Percentiles rank a stretch among this genome's conserved stretches.
Evolutionary conservation across 2,329 filamentous ascomycete genomes (phyloP).

Genomic region (Phyllachora maydis): DNA sequence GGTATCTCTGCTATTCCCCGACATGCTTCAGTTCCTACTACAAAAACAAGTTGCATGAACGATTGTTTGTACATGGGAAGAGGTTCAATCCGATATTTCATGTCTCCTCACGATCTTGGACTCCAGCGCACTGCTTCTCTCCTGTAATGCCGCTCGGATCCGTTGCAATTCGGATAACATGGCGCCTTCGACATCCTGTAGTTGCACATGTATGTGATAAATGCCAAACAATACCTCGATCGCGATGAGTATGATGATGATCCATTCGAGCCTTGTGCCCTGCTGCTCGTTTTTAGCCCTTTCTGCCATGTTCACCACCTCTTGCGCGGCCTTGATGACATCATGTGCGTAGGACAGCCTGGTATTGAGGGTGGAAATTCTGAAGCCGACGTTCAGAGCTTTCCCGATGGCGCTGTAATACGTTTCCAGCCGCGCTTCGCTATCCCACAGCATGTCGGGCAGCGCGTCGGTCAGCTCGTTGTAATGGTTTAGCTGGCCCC

Average conservation of each 20-base stretch:
- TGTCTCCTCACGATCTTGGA: too few species aligned
- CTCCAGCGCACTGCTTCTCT: neutral
- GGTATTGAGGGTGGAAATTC: constrained; percentile 82
- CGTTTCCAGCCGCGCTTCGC: constrained; percentile 71
- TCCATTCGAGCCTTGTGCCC: constrained; percentile 74
- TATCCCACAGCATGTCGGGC: constrained; percentile 95
- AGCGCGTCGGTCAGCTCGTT: constrained; percentile 89
- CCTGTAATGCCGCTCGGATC: constrained; percentile 3
- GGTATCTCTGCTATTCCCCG: too few species aligned
- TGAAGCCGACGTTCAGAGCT: constrained; percentile 74
- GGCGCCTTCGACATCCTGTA: constrained; percentile 7
- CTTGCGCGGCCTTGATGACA: constrained; percentile 73
- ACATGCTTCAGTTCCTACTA: too few species aligned
- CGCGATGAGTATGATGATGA: constrained; percentile 83
- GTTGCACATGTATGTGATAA: constrained; percentile 37
- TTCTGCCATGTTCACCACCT: constrained; percentile 79
- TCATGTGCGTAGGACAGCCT: constrained; percentile 97
- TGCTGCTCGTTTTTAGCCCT: constrained; percentile 85
- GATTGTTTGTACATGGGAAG: too few species aligned
- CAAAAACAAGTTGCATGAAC: too few species aligned
- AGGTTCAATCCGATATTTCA: too few species aligned
- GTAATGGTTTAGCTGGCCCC: constrained; percentile 89
- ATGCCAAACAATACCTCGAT: constrained; percentile 86
- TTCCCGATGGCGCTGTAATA: constrained; percentile 91
- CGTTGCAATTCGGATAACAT: constrained; percentile 4